Percentiles rank a stretch among this genome's conserved stretches.
These are phyloP conservation scores for Russula sp. DNA, from an alignment of 768 basidiomycete genomes.

Conservation along the genomic window DNA sequence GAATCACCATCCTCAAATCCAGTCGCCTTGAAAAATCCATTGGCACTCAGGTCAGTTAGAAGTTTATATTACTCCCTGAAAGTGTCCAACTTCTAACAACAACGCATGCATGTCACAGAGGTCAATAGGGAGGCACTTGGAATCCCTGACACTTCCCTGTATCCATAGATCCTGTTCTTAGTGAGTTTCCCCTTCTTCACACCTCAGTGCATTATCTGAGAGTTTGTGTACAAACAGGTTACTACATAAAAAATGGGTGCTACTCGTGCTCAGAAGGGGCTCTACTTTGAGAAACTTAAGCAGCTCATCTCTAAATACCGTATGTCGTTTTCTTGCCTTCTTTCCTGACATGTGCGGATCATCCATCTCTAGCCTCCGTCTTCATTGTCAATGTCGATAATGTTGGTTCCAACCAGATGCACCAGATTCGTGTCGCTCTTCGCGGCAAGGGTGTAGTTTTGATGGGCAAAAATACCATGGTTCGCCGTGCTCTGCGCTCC, in stretches of 20 bases:
- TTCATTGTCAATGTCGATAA: slow-evolving; percentile 99
- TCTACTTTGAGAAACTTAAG: slow-evolving; percentile 93
- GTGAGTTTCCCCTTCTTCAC: slow-evolving; percentile 11
- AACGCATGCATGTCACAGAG: slow-evolving; percentile 47
- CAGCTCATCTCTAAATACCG: slow-evolving; percentile 87
- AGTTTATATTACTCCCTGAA: neutral
- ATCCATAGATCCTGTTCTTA: slow-evolving; percentile 20
- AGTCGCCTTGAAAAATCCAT: slow-evolving; percentile 93
- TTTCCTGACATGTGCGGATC: neutral
- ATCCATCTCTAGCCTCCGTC: slow-evolving; percentile 72
- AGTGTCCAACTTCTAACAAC: neutral
- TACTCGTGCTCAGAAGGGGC: slow-evolving; percentile 81
- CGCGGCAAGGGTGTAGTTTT: slow-evolving; percentile 95
- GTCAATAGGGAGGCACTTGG: slow-evolving; percentile 88
- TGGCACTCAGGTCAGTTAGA: slow-evolving; percentile 68
- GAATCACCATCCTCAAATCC: slow-evolving; percentile 31
- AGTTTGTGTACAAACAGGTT: slow-evolving; percentile 20
- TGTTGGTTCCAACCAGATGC: slow-evolving; percentile 99
- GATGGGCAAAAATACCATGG: slow-evolving; percentile 99
- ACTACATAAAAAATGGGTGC: slow-evolving; percentile 69
- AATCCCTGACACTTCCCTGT: slow-evolving; percentile 17
- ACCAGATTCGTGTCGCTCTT: slow-evolving; percentile 93
- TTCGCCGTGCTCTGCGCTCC: slow-evolving; percentile 93
- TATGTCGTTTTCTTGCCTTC: slow-evolving; percentile 43
- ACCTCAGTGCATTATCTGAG: neutral